Evolutionary conservation across 257 asterid species (phyloP), one percentile per base, ranked within the genome.

Genomic region (Paraleonurus japonicus): DNA sequence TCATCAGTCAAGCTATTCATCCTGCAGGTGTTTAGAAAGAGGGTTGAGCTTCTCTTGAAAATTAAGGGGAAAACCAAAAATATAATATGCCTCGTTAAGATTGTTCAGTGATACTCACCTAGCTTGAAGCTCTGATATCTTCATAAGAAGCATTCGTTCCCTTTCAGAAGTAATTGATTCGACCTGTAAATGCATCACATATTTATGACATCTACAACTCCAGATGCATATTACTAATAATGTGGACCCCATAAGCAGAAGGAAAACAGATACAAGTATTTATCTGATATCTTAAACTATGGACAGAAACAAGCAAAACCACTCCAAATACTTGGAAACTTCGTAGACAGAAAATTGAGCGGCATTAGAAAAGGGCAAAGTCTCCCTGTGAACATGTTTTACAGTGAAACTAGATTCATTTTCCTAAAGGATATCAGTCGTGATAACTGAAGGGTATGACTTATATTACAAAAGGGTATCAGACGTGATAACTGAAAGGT

Each of bases 51-150:
- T 72, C 66, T 73, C 48, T 63, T 55, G 57, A 51, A 66, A 65
- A 27, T 5, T 5, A 39, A 7, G 16, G 26, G 23, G 19, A 68
- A 74, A 27, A 23, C 0, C 55, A 63, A 35, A 37, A 4, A 17
- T 16, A 39, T 23, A 39, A 10, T 27, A 51, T 23, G 69, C 68
- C 60, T 62, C 41, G 26, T 61, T 8, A 33, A 35, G 27, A 45
- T 13, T 58, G 37, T 19, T 72, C 50, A 22, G 39, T 13, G 26
- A 28, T 26, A 65, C 45, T 15, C 65, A 92, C 98, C 98, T 87
- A 62, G 96, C 82, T 85, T 93, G 94, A 78, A 93, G 98, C 81
- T 90, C 97, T 7, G 90, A 78, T 67, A 93, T 86, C 88, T 87
- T 89, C 80, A 81, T 67, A 65, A 87, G 89, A 69, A 93, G 87